Evolutionary conservation across 257 asterid species (phyloP).

Genomic region (Primulina eburnea): DNA sequence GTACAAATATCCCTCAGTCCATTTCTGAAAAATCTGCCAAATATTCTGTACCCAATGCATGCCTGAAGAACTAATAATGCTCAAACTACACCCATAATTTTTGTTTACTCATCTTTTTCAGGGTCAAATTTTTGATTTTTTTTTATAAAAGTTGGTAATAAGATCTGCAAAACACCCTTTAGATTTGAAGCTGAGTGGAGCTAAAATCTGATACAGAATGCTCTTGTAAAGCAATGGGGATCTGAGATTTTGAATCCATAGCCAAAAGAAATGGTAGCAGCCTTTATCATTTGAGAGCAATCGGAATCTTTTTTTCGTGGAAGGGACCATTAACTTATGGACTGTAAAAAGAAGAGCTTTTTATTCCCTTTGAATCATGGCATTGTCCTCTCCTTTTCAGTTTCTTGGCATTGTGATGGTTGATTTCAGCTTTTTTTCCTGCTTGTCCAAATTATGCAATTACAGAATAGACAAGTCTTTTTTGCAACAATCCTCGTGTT

Average conservation of each 20-base stretch:
- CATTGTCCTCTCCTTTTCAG: slow-evolving; percentile 37
- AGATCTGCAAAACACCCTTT: neutral
- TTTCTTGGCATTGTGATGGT: slow-evolving; percentile 4
- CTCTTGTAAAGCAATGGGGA: neutral
- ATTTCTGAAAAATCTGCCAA: slow-evolving; percentile 25
- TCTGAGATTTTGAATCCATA: slow-evolving; percentile 16
- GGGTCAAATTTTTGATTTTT: neutral
- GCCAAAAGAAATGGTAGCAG: slow-evolving; percentile 9
- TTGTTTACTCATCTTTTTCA: too few species aligned
- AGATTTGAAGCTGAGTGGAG: neutral
- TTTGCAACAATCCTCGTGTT: too few species aligned
- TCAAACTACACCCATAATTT: neutral
- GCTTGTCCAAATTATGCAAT: neutral
- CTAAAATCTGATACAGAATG: neutral
- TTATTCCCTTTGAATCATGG: slow-evolving; percentile 65
- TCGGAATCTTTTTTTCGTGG: slow-evolving; percentile 13
- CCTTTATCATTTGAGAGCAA: slow-evolving; percentile 33
- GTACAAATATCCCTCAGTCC: slow-evolving; percentile 19
- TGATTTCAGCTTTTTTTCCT: neutral
- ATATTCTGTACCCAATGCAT: slow-evolving; percentile 47
- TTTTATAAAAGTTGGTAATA: neutral
- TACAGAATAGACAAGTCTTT: neutral
- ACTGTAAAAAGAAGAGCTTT: slow-evolving; percentile 26
- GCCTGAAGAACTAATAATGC: slow-evolving; percentile 28
- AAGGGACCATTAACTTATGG: slow-evolving; percentile 38